Conservation (phyloP, 2,329 filamentous ascomycete species). For the Diaporthe citri region DNA sequence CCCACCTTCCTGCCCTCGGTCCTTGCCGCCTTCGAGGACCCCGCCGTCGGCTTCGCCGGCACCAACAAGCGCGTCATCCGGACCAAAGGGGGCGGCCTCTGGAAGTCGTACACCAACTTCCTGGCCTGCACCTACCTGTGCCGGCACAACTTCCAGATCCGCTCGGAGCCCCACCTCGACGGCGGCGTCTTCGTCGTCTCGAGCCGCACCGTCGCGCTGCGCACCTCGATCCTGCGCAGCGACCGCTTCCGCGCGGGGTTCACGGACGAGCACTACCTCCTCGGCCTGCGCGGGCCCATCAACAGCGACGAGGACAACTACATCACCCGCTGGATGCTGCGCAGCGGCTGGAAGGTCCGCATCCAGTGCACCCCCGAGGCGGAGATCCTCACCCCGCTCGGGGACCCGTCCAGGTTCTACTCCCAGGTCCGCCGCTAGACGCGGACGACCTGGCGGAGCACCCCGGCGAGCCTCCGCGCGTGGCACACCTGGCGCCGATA, state of each 20-base stretch:
- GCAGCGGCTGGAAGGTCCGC: slow-evolving; percentile 63
- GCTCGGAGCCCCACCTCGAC: slow-evolving; percentile 67
- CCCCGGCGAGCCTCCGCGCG: slow-evolving; percentile 60
- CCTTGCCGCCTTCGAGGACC: slow-evolving; percentile 59
- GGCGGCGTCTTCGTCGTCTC: slow-evolving; percentile 70
- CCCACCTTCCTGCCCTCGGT: slow-evolving; percentile 55
- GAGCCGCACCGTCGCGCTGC: slow-evolving; percentile 65
- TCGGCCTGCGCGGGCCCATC: slow-evolving; percentile 57
- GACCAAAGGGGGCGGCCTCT: slow-evolving; percentile 45
- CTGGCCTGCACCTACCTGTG: slow-evolving; percentile 70
- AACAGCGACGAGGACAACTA: slow-evolving; percentile 73
- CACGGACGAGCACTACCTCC: slow-evolving; percentile 63
- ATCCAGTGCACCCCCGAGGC: slow-evolving; percentile 65
- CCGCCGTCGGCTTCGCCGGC: slow-evolving; percentile 64
- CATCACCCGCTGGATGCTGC: slow-evolving; percentile 66
- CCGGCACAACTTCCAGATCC: slow-evolving; percentile 73
- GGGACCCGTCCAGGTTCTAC: slow-evolving; percentile 62
- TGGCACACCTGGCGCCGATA: slow-evolving; percentile 55
- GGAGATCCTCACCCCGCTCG: slow-evolving; percentile 65
- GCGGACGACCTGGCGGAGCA: slow-evolving; percentile 70
- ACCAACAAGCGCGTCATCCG: slow-evolving; percentile 67
- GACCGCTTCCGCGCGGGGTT: slow-evolving; percentile 58
- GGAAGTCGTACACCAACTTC: slow-evolving; percentile 62
- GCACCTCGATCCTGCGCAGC: slow-evolving; percentile 62
- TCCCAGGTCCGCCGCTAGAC: slow-evolving; percentile 69